Conservation (phyloP, 768 basidiomycete genomes). For the Boletus rubropictus region DNA sequence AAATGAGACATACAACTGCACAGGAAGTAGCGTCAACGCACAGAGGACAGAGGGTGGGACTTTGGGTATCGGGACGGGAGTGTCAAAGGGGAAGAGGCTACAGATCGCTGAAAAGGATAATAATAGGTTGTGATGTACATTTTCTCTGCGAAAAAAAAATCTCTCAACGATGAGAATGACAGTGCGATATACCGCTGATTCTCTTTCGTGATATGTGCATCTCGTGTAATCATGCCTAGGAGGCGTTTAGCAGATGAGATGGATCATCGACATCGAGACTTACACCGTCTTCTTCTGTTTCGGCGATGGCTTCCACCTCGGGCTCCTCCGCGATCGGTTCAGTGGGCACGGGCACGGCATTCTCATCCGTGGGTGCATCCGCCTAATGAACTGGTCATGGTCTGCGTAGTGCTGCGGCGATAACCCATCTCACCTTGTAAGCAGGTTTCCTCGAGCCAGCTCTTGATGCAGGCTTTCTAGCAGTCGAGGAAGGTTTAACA, state of each 20-base stretch:
- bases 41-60: conserved; percentile 3
- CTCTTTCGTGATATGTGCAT: conserved; percentile 11
- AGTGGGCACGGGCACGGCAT: conserved; percentile 35
- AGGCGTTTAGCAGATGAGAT: neutral
- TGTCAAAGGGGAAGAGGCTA: conserved; percentile 13
- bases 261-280: conserved; percentile 8
- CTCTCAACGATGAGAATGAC: conserved; percentile 14
- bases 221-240: conserved; percentile 19
- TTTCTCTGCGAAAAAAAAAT: conserved; percentile 25
- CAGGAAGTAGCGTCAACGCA: conserved; percentile 15
- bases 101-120: conserved; percentile 30
- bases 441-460: conserved; percentile 58
- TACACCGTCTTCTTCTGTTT: conserved; percentile 31
- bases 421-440: conserved; percentile 44
- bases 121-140: conserved; percentile 31
- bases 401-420: neutral
- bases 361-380: conserved; percentile 34
- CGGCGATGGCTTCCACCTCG: conserved; percentile 40
- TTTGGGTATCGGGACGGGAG: conserved; percentile 16
- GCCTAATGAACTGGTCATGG: conserved; percentile 17
- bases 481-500: conserved; percentile 41
- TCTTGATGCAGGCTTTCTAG: conserved; percentile 51
- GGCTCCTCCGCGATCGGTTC: conserved; percentile 54
- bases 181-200: conserved; percentile 10
- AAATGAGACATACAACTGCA: conserved; percentile 17